Evolutionary conservation across 1,284 basidiomycete species (phyloP).

Genomic region (Cryptococcus sp.): DNA sequence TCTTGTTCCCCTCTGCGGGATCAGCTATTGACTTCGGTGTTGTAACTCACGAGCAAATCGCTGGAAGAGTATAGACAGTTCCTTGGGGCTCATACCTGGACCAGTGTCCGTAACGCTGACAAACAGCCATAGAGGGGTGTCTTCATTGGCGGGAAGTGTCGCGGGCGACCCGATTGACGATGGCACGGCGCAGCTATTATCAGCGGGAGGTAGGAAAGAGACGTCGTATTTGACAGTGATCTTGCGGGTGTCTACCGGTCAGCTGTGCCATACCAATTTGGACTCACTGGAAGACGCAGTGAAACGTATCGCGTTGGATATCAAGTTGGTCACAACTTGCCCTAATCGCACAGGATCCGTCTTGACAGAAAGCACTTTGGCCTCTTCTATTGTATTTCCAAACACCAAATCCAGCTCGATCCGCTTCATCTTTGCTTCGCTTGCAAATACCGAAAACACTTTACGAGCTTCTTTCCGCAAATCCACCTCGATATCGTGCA

Average conservation of each 20-base stretch:
- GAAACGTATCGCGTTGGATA: conserved; percentile 36
- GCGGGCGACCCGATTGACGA: not conserved
- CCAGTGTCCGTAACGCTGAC: conserved; percentile 37
- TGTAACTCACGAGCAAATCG: conserved; percentile 27
- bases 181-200: conserved; percentile 22
- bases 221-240: conserved; percentile 36
- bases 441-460: conserved; percentile 21
- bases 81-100: conserved; percentile 31
- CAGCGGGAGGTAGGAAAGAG: conserved; percentile 22
- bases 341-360: conserved; percentile 41
- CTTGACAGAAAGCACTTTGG: conserved; percentile 17
- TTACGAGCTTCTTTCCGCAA: conserved; percentile 38
- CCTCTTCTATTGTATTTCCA: conserved; percentile 12
- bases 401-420: conserved; percentile 23
- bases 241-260: conserved; percentile 14
- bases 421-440: conserved; percentile 31
- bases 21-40: not conserved
- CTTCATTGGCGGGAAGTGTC: conserved; percentile 6
- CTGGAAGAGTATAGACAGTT: conserved; percentile 31
- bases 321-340: conserved; percentile 38
- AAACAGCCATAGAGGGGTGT: conserved; percentile 23
- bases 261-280: not conserved
- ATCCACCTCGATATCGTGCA: conserved; percentile 37
- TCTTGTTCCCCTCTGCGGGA: conserved; percentile 27
- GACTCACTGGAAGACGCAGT: conserved; percentile 13